Evolutionary conservation across 768 basidiomycete genomes (phyloP), one percentile per base, ranked within the genome.

Genomic region (Lentinula guzmanii): DNA sequence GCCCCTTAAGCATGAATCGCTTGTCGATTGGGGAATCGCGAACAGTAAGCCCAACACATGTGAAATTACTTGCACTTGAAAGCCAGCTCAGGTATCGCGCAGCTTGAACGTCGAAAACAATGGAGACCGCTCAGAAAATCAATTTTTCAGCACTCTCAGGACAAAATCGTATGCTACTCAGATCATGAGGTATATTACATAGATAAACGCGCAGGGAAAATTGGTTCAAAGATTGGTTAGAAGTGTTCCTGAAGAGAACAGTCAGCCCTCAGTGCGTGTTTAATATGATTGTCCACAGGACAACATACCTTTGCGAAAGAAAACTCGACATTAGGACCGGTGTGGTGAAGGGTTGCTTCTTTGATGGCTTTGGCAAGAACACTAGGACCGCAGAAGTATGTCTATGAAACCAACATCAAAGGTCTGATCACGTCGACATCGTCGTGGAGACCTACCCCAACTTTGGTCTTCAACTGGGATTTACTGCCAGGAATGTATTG

Each of bases 371-470:
- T 89, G 21, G 90, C 91, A 46, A 97, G 79, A 18, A 71, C 78
- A 59, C 81, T 81, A 24, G 94, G 92, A 34, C 93, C 93, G 69
- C 93, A 95, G 79, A 93, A 95, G 76, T 92, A 94, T 11, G 92
- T 91, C 89, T 90, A 58, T 24, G 61, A 37, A 39, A 65, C 15
- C 60, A 31, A 55, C 41, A 54, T 48, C 60, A 56, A 9, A 53
- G 9, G 42, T 33, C 59, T 16, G 6, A 11, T 5, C 24, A 54
- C 52, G 61, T 58, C 55, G 57, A 52, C 16, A 45, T 33, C 9
- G 37, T 28, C 35, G 35, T 5, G 16, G 13, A 35, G 34, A 80
- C 88, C 71, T 74, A 93, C 91, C 39, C 86, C 90, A 65, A 98
- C 89, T 71, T 83, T 90, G 52, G 89, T 93, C 75, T 86, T 91